These are phyloP conservation scores for Ceratocystis harringtonii DNA, from an alignment of 2,329 filamentous ascomycete genomes.

Conservation along the genomic window DNA sequence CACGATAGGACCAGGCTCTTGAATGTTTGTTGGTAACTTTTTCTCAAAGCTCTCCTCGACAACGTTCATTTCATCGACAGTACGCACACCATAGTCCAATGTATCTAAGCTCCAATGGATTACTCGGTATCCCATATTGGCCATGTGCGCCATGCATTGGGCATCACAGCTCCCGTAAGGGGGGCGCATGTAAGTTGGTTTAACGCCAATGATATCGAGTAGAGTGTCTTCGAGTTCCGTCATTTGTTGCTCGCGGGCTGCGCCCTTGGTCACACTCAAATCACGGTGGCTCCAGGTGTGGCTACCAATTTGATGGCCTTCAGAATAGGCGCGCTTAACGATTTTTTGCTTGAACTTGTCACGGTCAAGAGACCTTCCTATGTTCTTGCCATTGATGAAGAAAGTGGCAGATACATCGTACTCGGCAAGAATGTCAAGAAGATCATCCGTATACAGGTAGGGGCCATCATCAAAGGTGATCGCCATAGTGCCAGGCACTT, in stretches of 20 bases:
- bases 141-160: conserved; percentile 25
- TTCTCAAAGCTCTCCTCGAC: conserved; percentile 28
- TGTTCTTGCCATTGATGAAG: conserved; percentile 26
- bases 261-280: conserved; percentile 26
- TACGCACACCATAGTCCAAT: conserved; percentile 42
- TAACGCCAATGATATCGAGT: conserved; percentile 28
- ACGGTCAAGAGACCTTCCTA: conserved; percentile 21
- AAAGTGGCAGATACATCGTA: conserved; percentile 27
- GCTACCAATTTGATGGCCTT: conserved; percentile 46
- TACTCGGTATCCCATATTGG: conserved; percentile 37
- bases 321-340: conserved; percentile 32
- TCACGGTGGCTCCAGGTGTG: conserved; percentile 36
- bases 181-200: conserved; percentile 31
- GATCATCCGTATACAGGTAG: conserved; percentile 27
- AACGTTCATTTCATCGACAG: conserved; percentile 33
- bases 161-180: conserved; percentile 31
- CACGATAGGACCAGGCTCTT: conserved; percentile 30
- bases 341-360: conserved; percentile 16
- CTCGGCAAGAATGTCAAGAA: conserved; percentile 28
- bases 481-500: conserved; percentile 26
- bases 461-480: conserved; percentile 36
- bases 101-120: conserved; percentile 45
- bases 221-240: conserved; percentile 32
- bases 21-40: conserved; percentile 17
- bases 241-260: conserved; percentile 27